Conservation (phyloP, 176 grass and related monocot genomes). For the Cenchrus fungigraminus region DNA sequence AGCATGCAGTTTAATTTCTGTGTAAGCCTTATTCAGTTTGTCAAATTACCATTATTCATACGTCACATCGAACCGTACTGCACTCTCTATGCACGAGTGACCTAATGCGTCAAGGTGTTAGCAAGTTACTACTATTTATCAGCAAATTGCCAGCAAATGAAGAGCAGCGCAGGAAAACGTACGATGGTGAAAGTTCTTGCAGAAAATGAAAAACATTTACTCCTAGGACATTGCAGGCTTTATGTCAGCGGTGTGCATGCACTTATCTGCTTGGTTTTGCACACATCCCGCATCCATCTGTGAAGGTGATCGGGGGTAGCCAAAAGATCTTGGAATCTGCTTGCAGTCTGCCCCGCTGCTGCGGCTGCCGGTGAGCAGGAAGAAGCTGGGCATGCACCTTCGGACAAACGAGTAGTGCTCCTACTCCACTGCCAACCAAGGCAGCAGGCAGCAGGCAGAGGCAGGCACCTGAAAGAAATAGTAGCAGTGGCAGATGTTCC, state of each 20-base stretch:
- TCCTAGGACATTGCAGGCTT: not conserved
- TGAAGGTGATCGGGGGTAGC: constrained; percentile 54
- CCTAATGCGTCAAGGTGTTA: too few species aligned
- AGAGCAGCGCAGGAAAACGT: too few species aligned
- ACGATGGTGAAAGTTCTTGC: too few species aligned
- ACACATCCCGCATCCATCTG: constrained; percentile 25
- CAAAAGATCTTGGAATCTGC: constrained; percentile 69
- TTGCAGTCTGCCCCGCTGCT: constrained; percentile 31
- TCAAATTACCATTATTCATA: too few species aligned
- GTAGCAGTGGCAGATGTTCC: too few species aligned
- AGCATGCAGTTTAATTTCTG: not conserved
- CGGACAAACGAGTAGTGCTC: constrained; percentile 17
- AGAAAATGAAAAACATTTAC: not conserved
- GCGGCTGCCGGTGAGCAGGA: constrained; percentile 21
- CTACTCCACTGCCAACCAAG: not conserved
- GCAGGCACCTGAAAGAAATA: constrained; percentile 28
- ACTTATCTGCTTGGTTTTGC: constrained; percentile 44
- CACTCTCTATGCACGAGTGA: too few species aligned
- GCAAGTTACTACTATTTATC: too few species aligned
- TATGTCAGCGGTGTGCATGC: not conserved
- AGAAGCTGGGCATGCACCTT: constrained; percentile 30
- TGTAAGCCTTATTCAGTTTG: too few species aligned
- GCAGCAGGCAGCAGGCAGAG: not conserved
- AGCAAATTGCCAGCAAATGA: too few species aligned
- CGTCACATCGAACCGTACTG: too few species aligned